These are phyloP conservation scores for Dipteronia sinensis DNA, from an alignment of 345 rosid genomes.

Conservation along the genomic window DNA sequence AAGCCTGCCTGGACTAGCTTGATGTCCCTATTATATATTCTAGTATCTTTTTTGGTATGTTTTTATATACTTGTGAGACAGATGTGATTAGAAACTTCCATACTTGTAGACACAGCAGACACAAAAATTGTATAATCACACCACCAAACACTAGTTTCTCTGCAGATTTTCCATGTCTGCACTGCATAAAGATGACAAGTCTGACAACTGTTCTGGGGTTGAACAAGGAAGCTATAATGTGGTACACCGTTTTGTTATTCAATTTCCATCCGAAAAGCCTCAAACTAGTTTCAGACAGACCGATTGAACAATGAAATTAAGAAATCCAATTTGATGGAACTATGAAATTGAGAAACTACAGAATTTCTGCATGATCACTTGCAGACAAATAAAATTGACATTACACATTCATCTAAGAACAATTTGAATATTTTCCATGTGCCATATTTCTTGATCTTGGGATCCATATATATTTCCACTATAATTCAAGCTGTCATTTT, in stretches of 20 bases:
- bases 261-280: not conserved
- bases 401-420: not conserved
- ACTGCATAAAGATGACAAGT: constrained; percentile 20
- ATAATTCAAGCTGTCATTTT: constrained; percentile 1
- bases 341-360: too few species aligned
- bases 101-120: not conserved
- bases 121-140: not conserved
- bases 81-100: not conserved
- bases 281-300: not conserved
- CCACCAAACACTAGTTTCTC: not conserved
- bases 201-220: constrained; percentile 35
- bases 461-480: not conserved
- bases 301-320: not conserved
- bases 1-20: not conserved
- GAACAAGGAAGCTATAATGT: not conserved
- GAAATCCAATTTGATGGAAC: too few species aligned
- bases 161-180: not conserved
- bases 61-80: too few species aligned
- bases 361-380: not conserved
- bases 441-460: not conserved
- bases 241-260: not conserved
- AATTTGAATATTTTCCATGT: not conserved
- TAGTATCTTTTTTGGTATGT: not conserved
- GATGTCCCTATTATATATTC: not conserved
- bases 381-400: not conserved